These are phyloP conservation scores for Stevia rebaudiana DNA, from an alignment of 140 eudicot genomes.

Conservation along the genomic window DNA sequence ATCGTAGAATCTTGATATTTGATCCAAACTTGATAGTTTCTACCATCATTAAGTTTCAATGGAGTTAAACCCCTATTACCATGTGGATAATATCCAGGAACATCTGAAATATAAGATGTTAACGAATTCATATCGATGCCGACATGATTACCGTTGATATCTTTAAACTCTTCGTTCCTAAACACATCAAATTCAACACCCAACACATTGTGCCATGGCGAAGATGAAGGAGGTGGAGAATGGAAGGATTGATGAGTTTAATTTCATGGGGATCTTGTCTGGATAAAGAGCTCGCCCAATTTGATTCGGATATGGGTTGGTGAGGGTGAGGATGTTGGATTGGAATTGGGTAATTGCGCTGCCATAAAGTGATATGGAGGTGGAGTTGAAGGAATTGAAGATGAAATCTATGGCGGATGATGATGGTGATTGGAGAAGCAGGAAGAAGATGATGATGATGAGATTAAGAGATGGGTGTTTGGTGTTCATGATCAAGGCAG, in stretches of 20 bases:
- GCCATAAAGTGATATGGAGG: constrained; percentile 46
- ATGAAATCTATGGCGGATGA: constrained; percentile 39
- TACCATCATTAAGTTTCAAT: constrained; percentile 41
- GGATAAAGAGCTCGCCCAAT: neutral
- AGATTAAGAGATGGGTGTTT: neutral
- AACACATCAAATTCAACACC: constrained; percentile 67
- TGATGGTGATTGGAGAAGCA: constrained; percentile 6
- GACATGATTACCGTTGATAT: neutral
- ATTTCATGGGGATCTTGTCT: neutral
- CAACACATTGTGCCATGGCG: constrained; percentile 29
- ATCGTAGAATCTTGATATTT: constrained; percentile 38
- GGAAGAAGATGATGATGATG: neutral
- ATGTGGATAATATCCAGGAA: constrained; percentile 22
- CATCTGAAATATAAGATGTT: neutral
- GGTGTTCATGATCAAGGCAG: constrained; percentile 15
- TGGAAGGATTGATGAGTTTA: neutral
- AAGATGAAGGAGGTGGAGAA: neutral
- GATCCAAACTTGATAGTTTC: constrained; percentile 66
- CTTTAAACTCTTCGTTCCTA: constrained; percentile 41
- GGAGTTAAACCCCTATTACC: constrained; percentile 8
- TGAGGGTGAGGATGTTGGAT: constrained; percentile 22
- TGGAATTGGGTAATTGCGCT: constrained; percentile 52
- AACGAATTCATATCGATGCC: neutral
- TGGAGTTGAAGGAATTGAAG: constrained; percentile 42
- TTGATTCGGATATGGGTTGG: neutral